Percentiles rank a stretch among this genome's conserved stretches.
These are phyloP conservation scores for Neolentinus lepideus DNA, from an alignment of 1,284 basidiomycete species.

Conservation along the genomic window DNA sequence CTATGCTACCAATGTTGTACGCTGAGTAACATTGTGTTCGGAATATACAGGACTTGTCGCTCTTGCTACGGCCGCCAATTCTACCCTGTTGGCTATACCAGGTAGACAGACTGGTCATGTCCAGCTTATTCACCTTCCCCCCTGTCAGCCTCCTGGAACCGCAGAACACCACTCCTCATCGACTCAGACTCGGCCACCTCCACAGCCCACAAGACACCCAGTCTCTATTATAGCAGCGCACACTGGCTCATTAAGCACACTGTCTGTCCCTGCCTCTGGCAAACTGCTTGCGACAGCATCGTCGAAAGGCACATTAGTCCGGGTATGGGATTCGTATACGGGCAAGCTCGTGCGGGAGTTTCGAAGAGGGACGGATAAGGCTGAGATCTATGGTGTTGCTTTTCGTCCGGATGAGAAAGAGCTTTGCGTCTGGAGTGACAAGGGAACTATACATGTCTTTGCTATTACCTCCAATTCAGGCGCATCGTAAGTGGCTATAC, in stretches of 20 bases:
- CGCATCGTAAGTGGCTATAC: conserved; percentile 44
- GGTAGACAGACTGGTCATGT: conserved; percentile 89
- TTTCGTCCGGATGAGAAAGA: conserved; percentile 75
- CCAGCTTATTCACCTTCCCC: conserved; percentile 82
- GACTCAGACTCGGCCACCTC: conserved; percentile 45
- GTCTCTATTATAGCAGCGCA: conserved; percentile 86
- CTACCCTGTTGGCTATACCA: conserved; percentile 81
- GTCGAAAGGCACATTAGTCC: conserved; percentile 77
- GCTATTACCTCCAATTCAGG: conserved; percentile 59
- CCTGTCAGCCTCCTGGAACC: conserved; percentile 54
- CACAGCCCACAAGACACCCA: conserved; percentile 44
- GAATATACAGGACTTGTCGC: conserved; percentile 66
- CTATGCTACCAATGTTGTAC: conserved; percentile 3
- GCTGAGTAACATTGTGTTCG: background rate
- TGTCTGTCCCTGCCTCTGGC: conserved; percentile 76
- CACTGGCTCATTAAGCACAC: conserved; percentile 68
- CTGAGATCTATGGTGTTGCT: conserved; percentile 86
- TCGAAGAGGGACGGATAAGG: conserved; percentile 83
- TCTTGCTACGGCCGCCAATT: conserved; percentile 69
- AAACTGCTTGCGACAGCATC: conserved; percentile 83
- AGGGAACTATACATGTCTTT: conserved; percentile 92
- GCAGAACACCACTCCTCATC: conserved; percentile 20
- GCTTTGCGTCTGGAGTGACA: conserved; percentile 91
- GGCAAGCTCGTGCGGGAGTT: conserved; percentile 80
- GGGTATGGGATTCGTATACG: conserved; percentile 80